Conservation (phyloP, 306 rosid species). For the Cajanus cajan region DNA sequence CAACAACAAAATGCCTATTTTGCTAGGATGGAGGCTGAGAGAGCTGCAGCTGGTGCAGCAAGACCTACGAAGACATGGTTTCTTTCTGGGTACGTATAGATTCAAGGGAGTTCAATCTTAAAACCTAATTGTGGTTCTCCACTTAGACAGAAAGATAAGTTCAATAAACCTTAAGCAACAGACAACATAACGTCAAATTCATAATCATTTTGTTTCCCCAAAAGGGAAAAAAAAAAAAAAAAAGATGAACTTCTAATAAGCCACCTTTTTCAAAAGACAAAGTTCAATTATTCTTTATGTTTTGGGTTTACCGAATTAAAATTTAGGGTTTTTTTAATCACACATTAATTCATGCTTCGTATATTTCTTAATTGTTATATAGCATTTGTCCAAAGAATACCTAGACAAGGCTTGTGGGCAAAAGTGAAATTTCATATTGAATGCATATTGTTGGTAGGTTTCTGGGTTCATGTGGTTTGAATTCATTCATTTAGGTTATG, state of each 20-base stretch:
- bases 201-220: background rate
- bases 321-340: background rate
- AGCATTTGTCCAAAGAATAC: background rate
- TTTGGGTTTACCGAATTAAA: background rate
- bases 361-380: background rate
- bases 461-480: slow-evolving; percentile 25
- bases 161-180: background rate
- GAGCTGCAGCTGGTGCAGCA: too few species aligned
- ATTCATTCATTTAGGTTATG: slow-evolving; percentile 18
- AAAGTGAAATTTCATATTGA: background rate
- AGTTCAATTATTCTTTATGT: background rate
- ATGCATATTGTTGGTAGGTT: slow-evolving; percentile 24
- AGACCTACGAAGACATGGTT: background rate
- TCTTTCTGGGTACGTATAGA: background rate
- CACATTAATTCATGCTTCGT: background rate
- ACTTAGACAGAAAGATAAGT: background rate
- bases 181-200: slow-evolving; percentile 1
- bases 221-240: too few species aligned
- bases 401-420: background rate
- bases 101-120: background rate
- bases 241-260: background rate
- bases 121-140: background rate
- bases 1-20: too few species aligned
- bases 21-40: too few species aligned
- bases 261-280: background rate